phyloP scores from a whole-genome alignment of 2,329 filamentous ascomycete genomes.

The Botryotinia globosa region DNA sequence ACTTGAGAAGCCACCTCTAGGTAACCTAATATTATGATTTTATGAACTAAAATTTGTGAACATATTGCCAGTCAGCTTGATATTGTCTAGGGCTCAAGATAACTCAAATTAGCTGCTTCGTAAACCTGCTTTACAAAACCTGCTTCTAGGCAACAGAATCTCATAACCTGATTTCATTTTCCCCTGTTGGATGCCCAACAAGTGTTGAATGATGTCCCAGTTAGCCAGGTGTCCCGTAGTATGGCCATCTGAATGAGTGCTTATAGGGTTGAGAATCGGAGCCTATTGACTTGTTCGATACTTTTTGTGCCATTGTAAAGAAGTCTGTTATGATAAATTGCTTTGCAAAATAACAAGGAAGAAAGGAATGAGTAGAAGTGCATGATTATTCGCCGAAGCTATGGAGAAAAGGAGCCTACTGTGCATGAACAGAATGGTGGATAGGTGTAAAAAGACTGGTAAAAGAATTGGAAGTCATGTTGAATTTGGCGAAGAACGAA shows the following conservation, averaged over 20 bases:
- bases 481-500: not conserved
- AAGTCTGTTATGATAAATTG: not conserved
- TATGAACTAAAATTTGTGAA: not conserved
- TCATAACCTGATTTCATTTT: not conserved
- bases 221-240: not conserved
- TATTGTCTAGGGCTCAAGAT: not conserved
- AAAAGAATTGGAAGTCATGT: not conserved
- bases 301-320: not conserved
- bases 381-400: not conserved
- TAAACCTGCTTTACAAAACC: not conserved
- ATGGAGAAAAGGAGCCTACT: not conserved
- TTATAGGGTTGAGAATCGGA: not conserved
- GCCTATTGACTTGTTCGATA: not conserved
- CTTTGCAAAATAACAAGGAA: not conserved
- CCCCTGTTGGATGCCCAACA: accelerated
- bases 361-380: not conserved
- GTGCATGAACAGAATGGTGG: not conserved
- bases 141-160: not conserved
- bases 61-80: not conserved
- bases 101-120: not conserved
- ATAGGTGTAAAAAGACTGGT: not conserved
- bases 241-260: not conserved
- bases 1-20: not conserved
- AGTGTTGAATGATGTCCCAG: not conserved
- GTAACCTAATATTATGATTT: not conserved